These are phyloP conservation scores for Tolypocladium endophyticum DNA, from an alignment of 2,329 filamentous ascomycete species.

Conservation along the genomic window DNA sequence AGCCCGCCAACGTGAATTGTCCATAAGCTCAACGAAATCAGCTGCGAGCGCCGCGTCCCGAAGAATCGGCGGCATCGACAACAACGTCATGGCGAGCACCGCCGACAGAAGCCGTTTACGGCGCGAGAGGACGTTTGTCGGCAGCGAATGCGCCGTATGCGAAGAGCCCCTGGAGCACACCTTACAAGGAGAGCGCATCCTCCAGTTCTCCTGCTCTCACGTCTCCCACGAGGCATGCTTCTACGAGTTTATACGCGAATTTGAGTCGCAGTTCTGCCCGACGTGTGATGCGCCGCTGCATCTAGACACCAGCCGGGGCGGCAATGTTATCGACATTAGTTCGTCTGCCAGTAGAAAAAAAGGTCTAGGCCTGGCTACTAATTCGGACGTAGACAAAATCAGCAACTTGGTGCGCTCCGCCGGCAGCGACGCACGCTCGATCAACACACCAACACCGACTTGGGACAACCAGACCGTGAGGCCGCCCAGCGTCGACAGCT, in stretches of 20 bases:
- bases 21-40: slow-evolving; percentile 21
- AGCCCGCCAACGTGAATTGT: slow-evolving; percentile 19
- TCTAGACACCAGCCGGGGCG: slow-evolving; percentile 83
- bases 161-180: slow-evolving; percentile 96
- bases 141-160: slow-evolving; percentile 88
- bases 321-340: slow-evolving; percentile 90
- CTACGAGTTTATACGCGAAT: slow-evolving; percentile 94
- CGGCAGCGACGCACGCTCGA: slow-evolving; percentile 49
- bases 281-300: slow-evolving; percentile 87
- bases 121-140: slow-evolving; percentile 89
- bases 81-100: slow-evolving; percentile 32
- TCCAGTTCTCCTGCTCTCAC: slow-evolving; percentile 95
- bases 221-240: slow-evolving; percentile 98
- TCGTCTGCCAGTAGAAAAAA: slow-evolving; percentile 12
- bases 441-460: slow-evolving; percentile 45
- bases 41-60: slow-evolving; percentile 19
- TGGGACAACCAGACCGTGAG: slow-evolving; percentile 58
- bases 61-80: slow-evolving; percentile 25
- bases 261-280: slow-evolving; percentile 88
- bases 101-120: slow-evolving; percentile 68
- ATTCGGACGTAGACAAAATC: slow-evolving; percentile 64
- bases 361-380: slow-evolving; percentile 13
- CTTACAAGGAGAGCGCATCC: slow-evolving; percentile 80
- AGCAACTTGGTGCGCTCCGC: slow-evolving; percentile 84
- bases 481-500: slow-evolving; percentile 38